Evolutionary conservation across 2,329 filamentous ascomycete species (phyloP), one percentile per base, ranked within the genome.

Genomic region (Dactylellina sp.): DNA sequence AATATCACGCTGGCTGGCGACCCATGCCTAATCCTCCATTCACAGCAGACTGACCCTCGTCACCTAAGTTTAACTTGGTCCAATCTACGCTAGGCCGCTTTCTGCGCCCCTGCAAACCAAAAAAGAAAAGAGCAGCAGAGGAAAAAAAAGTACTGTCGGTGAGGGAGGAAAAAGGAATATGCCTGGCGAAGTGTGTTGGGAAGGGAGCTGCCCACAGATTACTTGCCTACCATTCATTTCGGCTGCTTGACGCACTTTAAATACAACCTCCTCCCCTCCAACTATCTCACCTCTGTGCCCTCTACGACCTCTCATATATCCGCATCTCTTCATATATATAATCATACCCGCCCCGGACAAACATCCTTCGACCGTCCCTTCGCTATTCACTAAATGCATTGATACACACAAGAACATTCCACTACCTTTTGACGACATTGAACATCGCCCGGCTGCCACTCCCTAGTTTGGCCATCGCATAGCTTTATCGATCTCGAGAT

Each of bases 11-110:
- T 60, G 64, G 46, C 16, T n/a, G n/a, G 11, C 20, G 52, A 57
- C 53, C 44, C 44, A 60, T 60, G 56, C 40, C 39, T 32, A 11
- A 62, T 62, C 55, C 56, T 70, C 64, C 64, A 61, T 47, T 61
- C 47, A 47, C 18, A 70, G 56, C 56, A 52, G 64, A 61, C 40
- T 42, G 52, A 40, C 22, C 50, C 65, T 57, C 66, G 59, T 71
- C 64, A 61, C 64, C 42, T 70, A 70, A 70, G 64, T 70, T 70
- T 70, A 70, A 70, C 64, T 70, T 56, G 64, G 42, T 28, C 42
- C 7, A 37, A 24, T n/a, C 18, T 7, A 28, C 39, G 49, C 64
- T 62, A 70, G 42, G 18, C 64, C 25, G 11, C 5, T 49, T 70
- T 49, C 40, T 16, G 12, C 20, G 22, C 39, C 20, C 40, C 25